Conservation (phyloP, 495 filamentous ascomycete species). For the Talaromyces ruber region DNA sequence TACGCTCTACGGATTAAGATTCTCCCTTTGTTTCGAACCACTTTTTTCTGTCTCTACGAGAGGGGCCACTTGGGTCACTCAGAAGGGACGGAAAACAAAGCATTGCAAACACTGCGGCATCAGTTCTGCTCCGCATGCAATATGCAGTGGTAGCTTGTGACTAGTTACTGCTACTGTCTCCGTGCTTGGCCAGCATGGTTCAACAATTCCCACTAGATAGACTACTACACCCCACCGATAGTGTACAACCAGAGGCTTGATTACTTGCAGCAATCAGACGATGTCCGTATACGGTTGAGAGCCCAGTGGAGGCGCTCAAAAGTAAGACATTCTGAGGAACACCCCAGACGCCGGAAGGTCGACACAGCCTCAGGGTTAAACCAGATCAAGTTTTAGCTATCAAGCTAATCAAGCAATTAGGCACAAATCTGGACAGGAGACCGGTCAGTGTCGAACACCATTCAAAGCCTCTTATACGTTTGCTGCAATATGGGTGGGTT, state of each 20-base stretch:
- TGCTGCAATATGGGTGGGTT: not conserved
- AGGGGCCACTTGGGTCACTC: not conserved
- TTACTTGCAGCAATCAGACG: not conserved
- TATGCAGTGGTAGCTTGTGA: not conserved
- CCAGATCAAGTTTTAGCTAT: not conserved
- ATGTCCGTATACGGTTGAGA: not conserved
- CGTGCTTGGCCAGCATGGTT: not conserved
- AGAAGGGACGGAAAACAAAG: not conserved
- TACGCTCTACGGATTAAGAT: not conserved
- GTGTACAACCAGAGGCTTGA: not conserved
- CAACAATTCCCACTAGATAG: not conserved
- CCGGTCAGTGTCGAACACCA: not conserved
- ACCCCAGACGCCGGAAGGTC: not conserved
- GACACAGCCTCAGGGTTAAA: not conserved
- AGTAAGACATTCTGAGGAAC: conserved; percentile 1
- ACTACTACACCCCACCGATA: not conserved
- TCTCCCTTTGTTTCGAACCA: not conserved
- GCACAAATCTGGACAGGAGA: not conserved
- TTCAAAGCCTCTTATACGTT: not conserved
- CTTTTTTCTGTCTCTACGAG: not conserved
- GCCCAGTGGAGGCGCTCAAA: not conserved
- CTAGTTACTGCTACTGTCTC: no score
- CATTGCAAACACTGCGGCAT: not conserved
- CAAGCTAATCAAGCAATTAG: not conserved
- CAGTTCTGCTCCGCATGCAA: not conserved